A percentile compares a stretch with the other conserved stretches of the same genome.
These are phyloP conservation scores for Schizonepeta tenuifolia DNA, from an alignment of 257 asterid genomes.

Conservation along the genomic window DNA sequence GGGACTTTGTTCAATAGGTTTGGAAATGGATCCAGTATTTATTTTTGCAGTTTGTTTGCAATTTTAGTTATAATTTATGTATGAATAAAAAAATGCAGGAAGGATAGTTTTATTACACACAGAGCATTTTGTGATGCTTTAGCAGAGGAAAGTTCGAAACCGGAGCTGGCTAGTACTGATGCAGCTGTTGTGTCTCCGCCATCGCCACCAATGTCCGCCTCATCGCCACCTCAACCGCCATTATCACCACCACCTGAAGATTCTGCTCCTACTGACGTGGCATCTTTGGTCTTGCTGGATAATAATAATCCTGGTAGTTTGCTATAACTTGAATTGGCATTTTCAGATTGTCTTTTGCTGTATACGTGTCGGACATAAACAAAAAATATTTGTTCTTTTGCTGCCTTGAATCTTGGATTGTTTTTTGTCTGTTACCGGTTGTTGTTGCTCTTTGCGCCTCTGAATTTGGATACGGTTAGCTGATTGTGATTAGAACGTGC, in stretches of 20 bases:
- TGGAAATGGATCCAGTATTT: not conserved
- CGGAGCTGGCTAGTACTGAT: conserved; percentile 36
- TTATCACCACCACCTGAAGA: conserved; percentile 26
- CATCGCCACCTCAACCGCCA: conserved; percentile 12
- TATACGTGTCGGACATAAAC: conserved; percentile 27
- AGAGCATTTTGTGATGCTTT: conserved; percentile 92
- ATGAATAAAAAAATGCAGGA: conserved; percentile 58
- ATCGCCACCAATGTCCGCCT: conserved; percentile 33
- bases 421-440: conserved; percentile 56
- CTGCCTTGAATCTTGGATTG: conserved; percentile 45
- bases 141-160: conserved; percentile 74
- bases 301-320: conserved; percentile 57
- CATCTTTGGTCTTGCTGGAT: conserved; percentile 46
- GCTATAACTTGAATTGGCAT: conserved; percentile 28
- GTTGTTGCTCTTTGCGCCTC: conserved; percentile 55
- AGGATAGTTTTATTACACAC: conserved; percentile 91
- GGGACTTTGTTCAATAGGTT: conserved; percentile 86
- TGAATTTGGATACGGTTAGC: conserved; percentile 37
- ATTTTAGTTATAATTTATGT: conserved; percentile 5
- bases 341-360: conserved; percentile 34
- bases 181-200: conserved; percentile 14
- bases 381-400: conserved; percentile 42
- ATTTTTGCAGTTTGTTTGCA: not conserved
- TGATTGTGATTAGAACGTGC: conserved; percentile 38
- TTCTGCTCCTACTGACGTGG: conserved; percentile 37